Evolutionary conservation across 805 yeast genomes (phyloP), one percentile per base, ranked within the genome.

Genomic region (Suhomyces sp.): DNA sequence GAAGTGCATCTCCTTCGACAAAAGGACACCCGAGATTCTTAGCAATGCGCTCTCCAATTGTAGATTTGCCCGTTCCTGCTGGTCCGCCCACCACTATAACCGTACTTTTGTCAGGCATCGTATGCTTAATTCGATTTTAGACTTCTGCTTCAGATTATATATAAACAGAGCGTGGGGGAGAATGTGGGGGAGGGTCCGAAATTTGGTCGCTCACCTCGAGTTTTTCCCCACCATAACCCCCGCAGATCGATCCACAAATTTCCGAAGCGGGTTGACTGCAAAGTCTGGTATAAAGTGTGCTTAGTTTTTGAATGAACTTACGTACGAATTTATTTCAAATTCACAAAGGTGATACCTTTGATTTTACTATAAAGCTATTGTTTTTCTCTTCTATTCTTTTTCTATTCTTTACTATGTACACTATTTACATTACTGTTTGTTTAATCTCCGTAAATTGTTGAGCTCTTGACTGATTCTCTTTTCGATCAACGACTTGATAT

Each of bases 51-150:
- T 72, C 71, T 0, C 89, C 96, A 19, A 88, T 80, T 1, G 97
- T 89, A 22, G 96, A 78, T 67, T 94, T 94, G 0, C 99, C 99
- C 1, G 97, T 88, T 7, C 98, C 98, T 0, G 97, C 92, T 0
- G 98, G 97, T 0, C 99, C 99, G 10, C 96, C 97, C 7, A 93
- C 83, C 2, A 91, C 84, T 29, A 83, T 68, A 1, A 84, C 82
- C 0, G 65, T 53, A 23, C 27, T 49, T n/a, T 26, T 46, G 26
- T 9, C n/a, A 10, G 49, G 19, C 47, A 44, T 44, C 19, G 42
- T 19, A 38, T 12, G 13, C 7, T 38, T 15, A 12, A 17, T 38
- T 24, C 5, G n/a, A 17, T 8, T 19, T 19, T 15, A 9, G 17
- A n/a, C 24, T 19, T 24, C n/a, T 19, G 42, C 24, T 38, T 17